A percentile compares a stretch with the other conserved stretches of the same genome.
Evolutionary conservation across 352 stramenopile genomes (phyloP).

Genomic region (Lagenidium giganteum): DNA sequence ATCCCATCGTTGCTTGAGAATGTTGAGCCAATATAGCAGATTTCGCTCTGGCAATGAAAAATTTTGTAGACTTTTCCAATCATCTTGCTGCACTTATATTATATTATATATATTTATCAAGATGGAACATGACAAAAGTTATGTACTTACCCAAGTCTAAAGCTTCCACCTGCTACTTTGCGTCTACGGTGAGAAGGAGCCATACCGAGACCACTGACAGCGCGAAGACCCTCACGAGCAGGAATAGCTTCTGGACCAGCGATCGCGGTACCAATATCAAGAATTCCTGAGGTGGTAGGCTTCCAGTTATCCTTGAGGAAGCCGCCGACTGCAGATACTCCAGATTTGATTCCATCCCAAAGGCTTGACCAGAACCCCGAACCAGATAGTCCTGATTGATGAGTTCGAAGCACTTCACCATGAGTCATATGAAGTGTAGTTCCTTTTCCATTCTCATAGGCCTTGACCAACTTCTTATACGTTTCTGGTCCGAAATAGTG

Average conservation of each 20-base stretch:
- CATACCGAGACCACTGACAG: conserved; percentile 2
- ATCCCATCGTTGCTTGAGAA: too few relatives aligned
- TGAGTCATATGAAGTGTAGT: conserved; percentile 2
- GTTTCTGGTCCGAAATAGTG: conserved; percentile 5
- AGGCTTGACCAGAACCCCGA: conserved; percentile 1
- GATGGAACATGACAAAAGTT: conserved; percentile 3
- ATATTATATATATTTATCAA: conserved; percentile 6
- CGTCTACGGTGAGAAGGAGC: not conserved
- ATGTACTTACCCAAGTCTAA: not conserved
- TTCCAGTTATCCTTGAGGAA: conserved; percentile 5
- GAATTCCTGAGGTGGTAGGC: conserved; percentile 1
- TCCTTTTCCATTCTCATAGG: conserved; percentile 1
- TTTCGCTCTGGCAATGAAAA: too few relatives aligned
- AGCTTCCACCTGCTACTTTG: not conserved
- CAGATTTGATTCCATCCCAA: conserved; percentile 6
- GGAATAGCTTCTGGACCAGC: not conserved
- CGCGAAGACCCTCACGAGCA: not conserved
- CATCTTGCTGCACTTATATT: too few relatives aligned
- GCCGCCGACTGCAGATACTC: not conserved
- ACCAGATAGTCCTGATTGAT: not conserved
- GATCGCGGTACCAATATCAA: not conserved
- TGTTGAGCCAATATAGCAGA: too few relatives aligned
- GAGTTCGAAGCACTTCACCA: conserved; percentile 4
- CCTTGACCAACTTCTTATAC: conserved; percentile 5
- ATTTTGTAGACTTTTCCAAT: too few relatives aligned